Percentiles rank a stretch among this genome's conserved stretches.
Conservation (phyloP, 768 basidiomycete genomes). For the Leccinum pellstonianum region DNA sequence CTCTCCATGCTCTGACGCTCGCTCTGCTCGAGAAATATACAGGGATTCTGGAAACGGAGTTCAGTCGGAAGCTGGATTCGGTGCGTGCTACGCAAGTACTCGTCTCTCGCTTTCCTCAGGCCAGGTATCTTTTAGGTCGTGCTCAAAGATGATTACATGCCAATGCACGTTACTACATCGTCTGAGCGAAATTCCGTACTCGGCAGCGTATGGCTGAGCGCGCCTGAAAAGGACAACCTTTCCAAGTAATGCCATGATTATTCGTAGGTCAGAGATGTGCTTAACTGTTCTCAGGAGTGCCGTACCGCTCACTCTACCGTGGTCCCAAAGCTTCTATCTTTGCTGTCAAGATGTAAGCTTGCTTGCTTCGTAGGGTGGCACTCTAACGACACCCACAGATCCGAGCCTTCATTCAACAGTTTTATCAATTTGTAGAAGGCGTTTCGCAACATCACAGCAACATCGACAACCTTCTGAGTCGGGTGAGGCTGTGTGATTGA, state of each 20-base stretch:
- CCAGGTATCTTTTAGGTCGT: conserved; percentile 57
- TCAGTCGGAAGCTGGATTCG: conserved; percentile 74
- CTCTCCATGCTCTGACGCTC: conserved; percentile 81
- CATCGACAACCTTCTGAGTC: conserved; percentile 87
- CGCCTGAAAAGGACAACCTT: conserved; percentile 62
- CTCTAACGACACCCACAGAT: conserved; percentile 48
- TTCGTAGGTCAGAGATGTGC: neutral
- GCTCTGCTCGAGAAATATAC: conserved; percentile 90
- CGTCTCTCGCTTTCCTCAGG: conserved; percentile 1
- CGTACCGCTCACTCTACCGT: conserved; percentile 77
- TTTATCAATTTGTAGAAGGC: conserved; percentile 95
- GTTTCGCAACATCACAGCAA: conserved; percentile 89
- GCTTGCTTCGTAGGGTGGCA: neutral
- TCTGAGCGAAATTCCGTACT: conserved; percentile 71
- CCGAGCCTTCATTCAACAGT: conserved; percentile 86
- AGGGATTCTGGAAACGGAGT: conserved; percentile 75
- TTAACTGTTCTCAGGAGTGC: conserved; percentile 44
- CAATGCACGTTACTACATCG: conserved; percentile 69
- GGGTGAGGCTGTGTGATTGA: conserved; percentile 45
- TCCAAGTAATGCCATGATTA: conserved; percentile 39
- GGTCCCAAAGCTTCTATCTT: conserved; percentile 94
- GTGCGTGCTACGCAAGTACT: conserved; percentile 41
- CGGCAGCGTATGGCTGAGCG: conserved; percentile 79
- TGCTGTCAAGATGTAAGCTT: conserved; percentile 81
- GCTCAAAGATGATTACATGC: conserved; percentile 80